Conservation (phyloP, 1,139 yeast genomes). For the Sugiyamaella pinicola region DNA sequence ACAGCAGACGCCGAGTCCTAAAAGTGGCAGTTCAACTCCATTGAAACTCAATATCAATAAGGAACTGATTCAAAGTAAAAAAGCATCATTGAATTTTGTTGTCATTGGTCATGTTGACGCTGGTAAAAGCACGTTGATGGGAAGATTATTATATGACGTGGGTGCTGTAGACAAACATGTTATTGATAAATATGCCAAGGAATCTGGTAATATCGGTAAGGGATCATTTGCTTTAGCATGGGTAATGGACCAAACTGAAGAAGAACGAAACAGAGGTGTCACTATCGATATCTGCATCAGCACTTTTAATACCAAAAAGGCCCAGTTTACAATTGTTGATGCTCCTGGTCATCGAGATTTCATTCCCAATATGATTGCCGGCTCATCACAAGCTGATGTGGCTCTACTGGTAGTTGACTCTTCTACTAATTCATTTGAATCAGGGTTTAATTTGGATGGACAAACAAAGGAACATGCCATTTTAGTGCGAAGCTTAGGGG, state of each 20-base stretch:
- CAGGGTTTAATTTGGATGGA: slow-evolving; percentile 84
- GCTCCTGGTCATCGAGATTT: slow-evolving; percentile 99
- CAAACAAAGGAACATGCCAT: slow-evolving; percentile 94
- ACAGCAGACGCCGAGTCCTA: not conserved
- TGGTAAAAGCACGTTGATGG: slow-evolving; percentile 95
- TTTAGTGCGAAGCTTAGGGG: slow-evolving; percentile 79
- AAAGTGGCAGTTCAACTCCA: slow-evolving; percentile 9
- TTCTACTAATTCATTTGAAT: slow-evolving; percentile 81
- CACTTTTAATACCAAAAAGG: slow-evolving; percentile 65
- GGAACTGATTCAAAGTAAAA: slow-evolving; percentile 26
- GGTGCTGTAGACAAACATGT: slow-evolving; percentile 80
- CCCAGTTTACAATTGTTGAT: slow-evolving; percentile 84
- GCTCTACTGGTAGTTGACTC: slow-evolving; percentile 79
- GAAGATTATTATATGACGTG: slow-evolving; percentile 77
- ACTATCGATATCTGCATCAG: slow-evolving; percentile 92
- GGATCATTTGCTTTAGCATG: slow-evolving; percentile 95
- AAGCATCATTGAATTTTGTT: slow-evolving; percentile 33
- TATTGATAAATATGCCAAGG: slow-evolving; percentile 74
- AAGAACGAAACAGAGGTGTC: slow-evolving; percentile 83
- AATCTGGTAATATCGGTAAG: slow-evolving; percentile 81
- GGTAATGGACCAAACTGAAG: slow-evolving; percentile 94
- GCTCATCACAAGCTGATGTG: slow-evolving; percentile 80
- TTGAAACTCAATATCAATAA: slow-evolving; percentile 26
- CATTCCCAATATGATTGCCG: slow-evolving; percentile 98
- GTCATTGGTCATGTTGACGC: slow-evolving; percentile 93